Evolutionary conservation across 768 basidiomycete species (phyloP).

Genomic region (Dioszegia hungarica): DNA sequence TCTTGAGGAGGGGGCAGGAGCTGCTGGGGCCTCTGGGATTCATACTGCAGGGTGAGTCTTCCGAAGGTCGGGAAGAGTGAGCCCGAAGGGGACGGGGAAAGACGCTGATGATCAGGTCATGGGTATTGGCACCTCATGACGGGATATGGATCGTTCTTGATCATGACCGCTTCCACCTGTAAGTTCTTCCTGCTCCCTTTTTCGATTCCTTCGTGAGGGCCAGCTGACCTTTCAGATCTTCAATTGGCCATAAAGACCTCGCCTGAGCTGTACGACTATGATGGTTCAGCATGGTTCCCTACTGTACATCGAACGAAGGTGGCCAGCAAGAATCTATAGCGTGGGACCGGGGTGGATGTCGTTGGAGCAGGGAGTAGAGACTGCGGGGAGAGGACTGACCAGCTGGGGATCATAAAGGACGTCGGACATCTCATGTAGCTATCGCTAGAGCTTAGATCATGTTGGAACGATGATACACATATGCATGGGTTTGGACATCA

Average conservation of each 20-base stretch:
- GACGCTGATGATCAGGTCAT: slow-evolving; percentile 15
- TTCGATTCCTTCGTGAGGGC: not conserved
- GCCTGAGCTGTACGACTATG: slow-evolving; percentile 23
- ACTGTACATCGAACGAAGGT: not conserved
- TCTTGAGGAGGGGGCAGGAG: slow-evolving; percentile 18
- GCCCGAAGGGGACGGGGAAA: not conserved
- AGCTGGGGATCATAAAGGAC: no score
- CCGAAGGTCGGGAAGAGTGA: no score
- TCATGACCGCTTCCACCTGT: slow-evolving; percentile 40
- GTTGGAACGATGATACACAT: no score
- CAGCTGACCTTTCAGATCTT: slow-evolving; percentile 18
- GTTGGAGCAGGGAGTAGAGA: not conserved
- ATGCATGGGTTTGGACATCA: no score
- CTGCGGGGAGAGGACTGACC: no score
- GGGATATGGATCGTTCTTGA: slow-evolving; percentile 34
- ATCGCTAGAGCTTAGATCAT: no score
- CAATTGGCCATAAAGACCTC: slow-evolving; percentile 26
- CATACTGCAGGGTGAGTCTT: slow-evolving; percentile 34
- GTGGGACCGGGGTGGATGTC: not conserved
- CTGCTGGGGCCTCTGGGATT: slow-evolving; percentile 25
- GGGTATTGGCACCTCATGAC: slow-evolving; percentile 47
- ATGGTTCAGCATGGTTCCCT: slow-evolving; percentile 28
- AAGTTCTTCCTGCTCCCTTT: slow-evolving; percentile 6
- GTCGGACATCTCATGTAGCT: no score
- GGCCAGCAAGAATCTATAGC: no score